Evolutionary conservation across 495 filamentous ascomycete genomes (phyloP).

Genomic region (Neurospora sp.): DNA sequence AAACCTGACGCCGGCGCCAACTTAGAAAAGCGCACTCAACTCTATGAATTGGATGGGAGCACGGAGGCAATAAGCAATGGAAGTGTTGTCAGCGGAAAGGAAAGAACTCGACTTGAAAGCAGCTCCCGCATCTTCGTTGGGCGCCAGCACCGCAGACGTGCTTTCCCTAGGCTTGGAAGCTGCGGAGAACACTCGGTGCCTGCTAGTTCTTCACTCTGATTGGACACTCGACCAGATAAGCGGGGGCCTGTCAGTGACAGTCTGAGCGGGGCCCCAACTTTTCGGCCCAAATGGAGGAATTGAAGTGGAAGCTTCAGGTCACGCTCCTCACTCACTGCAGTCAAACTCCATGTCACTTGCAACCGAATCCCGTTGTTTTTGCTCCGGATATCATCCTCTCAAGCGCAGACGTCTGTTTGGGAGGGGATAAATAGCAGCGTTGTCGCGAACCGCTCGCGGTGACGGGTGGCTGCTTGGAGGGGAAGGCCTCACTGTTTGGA

Average conservation of each 20-base stretch:
- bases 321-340: background rate
- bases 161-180: background rate
- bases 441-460: background rate
- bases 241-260: background rate
- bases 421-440: background rate
- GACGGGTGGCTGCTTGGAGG: background rate
- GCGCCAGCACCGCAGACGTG: background rate
- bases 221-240: background rate
- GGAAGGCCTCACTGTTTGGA: background rate
- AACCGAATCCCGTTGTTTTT: background rate
- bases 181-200: background rate
- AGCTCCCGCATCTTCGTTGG: background rate
- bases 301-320: background rate
- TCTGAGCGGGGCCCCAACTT: background rate
- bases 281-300: background rate
- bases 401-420: background rate
- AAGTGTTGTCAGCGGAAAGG: background rate
- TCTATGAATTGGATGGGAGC: background rate
- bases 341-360: background rate
- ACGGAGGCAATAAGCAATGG: background rate
- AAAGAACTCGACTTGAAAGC: background rate
- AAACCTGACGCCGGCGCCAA: background rate
- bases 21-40: background rate
- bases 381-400: background rate
- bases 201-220: background rate